Conservation (phyloP, 768 basidiomycete species). For the Tulasnella sp. region DNA sequence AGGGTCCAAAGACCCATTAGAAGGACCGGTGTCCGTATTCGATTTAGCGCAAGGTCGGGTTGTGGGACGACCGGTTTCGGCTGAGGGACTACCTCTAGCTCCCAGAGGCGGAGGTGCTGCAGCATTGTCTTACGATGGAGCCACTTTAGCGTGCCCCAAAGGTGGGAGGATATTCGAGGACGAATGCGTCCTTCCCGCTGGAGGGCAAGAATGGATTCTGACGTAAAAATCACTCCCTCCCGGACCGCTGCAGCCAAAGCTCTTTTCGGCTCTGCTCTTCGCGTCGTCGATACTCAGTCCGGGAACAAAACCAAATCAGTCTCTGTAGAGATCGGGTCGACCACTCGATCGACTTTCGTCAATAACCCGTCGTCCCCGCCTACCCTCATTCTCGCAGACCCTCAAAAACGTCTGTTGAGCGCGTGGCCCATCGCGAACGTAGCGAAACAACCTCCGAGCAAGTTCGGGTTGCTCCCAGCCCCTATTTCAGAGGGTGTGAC, state of each 20-base stretch:
- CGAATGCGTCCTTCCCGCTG: neutral
- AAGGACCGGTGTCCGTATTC: neutral
- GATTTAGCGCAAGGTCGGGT: neutral
- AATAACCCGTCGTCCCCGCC: neutral
- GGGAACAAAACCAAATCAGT: constrained; percentile 3
- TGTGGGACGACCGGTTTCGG: neutral
- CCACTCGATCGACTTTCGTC: neutral
- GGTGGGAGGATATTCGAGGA: neutral
- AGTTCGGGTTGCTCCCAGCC: neutral
- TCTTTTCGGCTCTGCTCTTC: constrained; percentile 15
- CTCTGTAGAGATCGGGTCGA: neutral
- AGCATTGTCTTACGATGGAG: neutral
- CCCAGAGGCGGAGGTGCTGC: neutral
- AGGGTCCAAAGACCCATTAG: neutral
- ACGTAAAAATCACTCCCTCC: neutral
- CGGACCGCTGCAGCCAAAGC: neutral
- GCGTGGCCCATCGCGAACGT: constrained; percentile 3
- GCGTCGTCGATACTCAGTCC: constrained; percentile 8
- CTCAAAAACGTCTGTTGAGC: neutral
- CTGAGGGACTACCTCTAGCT: constrained; percentile 3
- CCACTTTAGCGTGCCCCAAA: neutral
- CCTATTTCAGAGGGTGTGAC: neutral
- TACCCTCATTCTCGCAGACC: constrained; percentile 7
- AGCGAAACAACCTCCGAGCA: neutral
- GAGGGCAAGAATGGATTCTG: no score